Evolutionary conservation across 2,329 filamentous ascomycete genomes (phyloP), one percentile per base, ranked within the genome.

Genomic region (Talaromyces sp.): DNA sequence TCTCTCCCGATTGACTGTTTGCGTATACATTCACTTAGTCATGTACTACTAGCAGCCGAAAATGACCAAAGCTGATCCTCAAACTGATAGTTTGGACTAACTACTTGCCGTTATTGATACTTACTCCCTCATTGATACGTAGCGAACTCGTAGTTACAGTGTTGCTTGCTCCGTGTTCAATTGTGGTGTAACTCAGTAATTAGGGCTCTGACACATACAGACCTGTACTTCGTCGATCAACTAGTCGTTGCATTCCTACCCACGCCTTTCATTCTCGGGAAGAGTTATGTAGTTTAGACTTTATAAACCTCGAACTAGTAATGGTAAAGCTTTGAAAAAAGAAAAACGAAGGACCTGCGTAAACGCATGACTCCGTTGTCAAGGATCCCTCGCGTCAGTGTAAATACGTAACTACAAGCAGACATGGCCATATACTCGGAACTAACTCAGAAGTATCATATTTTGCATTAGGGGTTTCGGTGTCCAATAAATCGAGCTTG

Each of bases 381-480:
- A 11, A 34, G 49, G n/a, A n/a, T 54, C 6, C 49, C 15, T 54
- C 4, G 51, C 19, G 4, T 36, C 29, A 36, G 51, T 15, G 25
- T 7, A 17, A 13, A n/a, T 7, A 51, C n/a, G 7, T 36, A 11
- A 1, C 3, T 36, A 36, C 11, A 3, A n/a, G 38, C 27, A 53
- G 47, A 61, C 58, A 38, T 34, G 47, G 47, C 19, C 47, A 31
- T 31, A 53, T 17, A 43, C 25, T 13, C n/a, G 36, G 47, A 36
- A 56, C 7, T 0, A 27, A n/a, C 43, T 10, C 45, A 53, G 6
- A n/a, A 15, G 22, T 17, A 54, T 61, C 63, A 27, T 34, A 65
- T 56, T 61, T n/a, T n/a, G n/a, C 36, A 58, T 6, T 65, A 22
- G n/a, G 2, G 13, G 29, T 29, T 36, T 56, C 58, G 63, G 58